These are phyloP conservation scores for Blastobotrys petasosporus DNA, from an alignment of 1,139 yeast genomes.

Conservation along the genomic window DNA sequence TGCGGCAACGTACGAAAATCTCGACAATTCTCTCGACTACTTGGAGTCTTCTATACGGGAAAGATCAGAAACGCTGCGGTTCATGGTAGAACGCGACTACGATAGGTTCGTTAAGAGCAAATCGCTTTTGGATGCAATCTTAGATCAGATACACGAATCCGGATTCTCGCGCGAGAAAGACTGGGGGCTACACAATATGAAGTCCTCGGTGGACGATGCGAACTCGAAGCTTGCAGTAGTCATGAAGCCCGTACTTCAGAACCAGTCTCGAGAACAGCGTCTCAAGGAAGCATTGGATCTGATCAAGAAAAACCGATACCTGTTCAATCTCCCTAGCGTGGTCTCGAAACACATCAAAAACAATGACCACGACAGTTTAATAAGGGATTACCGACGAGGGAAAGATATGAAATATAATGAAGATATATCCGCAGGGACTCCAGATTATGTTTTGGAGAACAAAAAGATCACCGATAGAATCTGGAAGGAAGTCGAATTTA, in stretches of 20 bases:
- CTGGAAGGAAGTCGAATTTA: constrained; percentile 61
- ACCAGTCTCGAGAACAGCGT: constrained; percentile 54
- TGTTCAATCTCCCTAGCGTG: constrained; percentile 67
- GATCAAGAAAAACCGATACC: constrained; percentile 53
- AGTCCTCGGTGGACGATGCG: constrained; percentile 33
- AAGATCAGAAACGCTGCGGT: constrained; percentile 61
- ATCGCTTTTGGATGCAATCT: constrained; percentile 54
- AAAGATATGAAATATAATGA: constrained; percentile 34
- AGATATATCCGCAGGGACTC: constrained; percentile 28
- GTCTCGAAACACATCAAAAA: constrained; percentile 49
- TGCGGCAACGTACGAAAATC: constrained; percentile 60
- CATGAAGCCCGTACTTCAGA: constrained; percentile 70
- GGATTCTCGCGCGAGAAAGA: constrained; percentile 37
- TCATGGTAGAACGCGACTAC: constrained; percentile 67
- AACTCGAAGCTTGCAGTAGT: constrained; percentile 50
- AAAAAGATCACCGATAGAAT: constrained; percentile 43
- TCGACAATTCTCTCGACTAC: constrained; percentile 49
- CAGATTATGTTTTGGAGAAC: constrained; percentile 25
- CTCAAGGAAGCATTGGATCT: constrained; percentile 56
- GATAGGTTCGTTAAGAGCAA: constrained; percentile 72
- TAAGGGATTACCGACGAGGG: constrained; percentile 64
- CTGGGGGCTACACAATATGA: constrained; percentile 32
- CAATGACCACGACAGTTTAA: constrained; percentile 64
- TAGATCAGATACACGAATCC: constrained; percentile 42
- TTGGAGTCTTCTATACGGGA: constrained; percentile 58